Evolutionary conservation across 164 flowering plant genomes (phyloP).

Genomic region (Magnolia sinica): DNA sequence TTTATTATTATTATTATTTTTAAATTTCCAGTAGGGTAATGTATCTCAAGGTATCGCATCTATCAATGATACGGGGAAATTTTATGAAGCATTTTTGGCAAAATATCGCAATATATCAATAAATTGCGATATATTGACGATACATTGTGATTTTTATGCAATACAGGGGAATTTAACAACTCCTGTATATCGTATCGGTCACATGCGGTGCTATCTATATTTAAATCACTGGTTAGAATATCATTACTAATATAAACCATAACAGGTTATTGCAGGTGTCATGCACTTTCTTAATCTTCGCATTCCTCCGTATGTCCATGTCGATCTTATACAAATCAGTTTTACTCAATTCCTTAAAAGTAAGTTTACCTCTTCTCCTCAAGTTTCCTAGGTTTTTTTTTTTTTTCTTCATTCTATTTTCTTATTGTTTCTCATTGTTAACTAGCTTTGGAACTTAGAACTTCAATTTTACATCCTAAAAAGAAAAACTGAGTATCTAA

Average conservation of each 20-base stretch:
- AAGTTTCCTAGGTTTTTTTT: background rate
- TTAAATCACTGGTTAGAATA: no score
- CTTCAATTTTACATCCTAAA: background rate
- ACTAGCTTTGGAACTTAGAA: background rate
- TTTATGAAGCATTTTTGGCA: no score
- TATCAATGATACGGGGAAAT: no score
- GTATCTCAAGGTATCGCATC: no score
- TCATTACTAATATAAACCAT: constrained; percentile 13
- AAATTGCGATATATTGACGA: no score
- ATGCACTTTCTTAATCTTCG: constrained; percentile 56
- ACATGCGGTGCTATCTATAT: no score
- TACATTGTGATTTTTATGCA: no score
- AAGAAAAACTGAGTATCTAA: background rate
- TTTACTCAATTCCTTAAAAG: constrained; percentile 44
- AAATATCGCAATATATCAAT: no score
- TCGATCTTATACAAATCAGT: constrained; percentile 66
- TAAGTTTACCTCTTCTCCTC: constrained; percentile 33
- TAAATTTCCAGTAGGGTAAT: no score
- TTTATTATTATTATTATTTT: no score
- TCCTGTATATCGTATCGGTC: no score
- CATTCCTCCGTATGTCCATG: constrained; percentile 80
- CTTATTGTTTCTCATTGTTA: background rate
- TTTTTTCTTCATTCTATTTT: background rate
- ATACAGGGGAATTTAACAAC: no score
- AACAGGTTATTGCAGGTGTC: constrained; percentile 85